These are phyloP conservation scores for Penicillium sp. DNA, from an alignment of 2,329 filamentous ascomycete species.

Conservation along the genomic window DNA sequence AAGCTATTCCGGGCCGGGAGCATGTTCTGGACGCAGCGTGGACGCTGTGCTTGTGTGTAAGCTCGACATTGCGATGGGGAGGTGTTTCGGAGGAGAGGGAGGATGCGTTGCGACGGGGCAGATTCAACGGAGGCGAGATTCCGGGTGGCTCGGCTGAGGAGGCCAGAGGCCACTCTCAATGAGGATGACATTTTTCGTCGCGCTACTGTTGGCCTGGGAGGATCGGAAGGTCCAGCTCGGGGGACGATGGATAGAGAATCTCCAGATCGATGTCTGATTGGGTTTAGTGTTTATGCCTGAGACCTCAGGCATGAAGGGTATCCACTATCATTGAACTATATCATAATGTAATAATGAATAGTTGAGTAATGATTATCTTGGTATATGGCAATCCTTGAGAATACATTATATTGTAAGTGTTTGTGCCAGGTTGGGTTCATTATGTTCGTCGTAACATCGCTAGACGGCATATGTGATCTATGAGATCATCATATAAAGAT, in stretches of 20 bases:
- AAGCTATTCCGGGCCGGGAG: conserved; percentile 21
- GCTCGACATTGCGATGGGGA: conserved; percentile 22
- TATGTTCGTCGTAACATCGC: no score
- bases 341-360: background rate
- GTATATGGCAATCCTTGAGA: background rate
- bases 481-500: no score
- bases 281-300: conserved; percentile 21
- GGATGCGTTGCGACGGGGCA: conserved; percentile 13
- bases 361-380: no score
- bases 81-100: conserved; percentile 20
- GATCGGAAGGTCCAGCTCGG: conserved; percentile 11
- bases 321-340: background rate
- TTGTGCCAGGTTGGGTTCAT: no score
- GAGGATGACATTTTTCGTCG: conserved; percentile 33
- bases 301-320: conserved; percentile 14
- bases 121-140: conserved; percentile 13
- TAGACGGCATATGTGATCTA: no score
- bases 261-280: conserved; percentile 22
- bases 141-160: conserved; percentile 19
- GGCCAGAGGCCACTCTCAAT: conserved; percentile 21
- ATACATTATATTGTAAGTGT: no score
- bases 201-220: conserved; percentile 3
- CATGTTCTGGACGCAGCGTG: conserved; percentile 16
- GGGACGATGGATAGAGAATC: conserved; percentile 20
- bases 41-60: conserved; percentile 23